Evolutionary conservation across 176 grass and related monocot genomes (phyloP).

Genomic region (Oryza brachyantha): DNA sequence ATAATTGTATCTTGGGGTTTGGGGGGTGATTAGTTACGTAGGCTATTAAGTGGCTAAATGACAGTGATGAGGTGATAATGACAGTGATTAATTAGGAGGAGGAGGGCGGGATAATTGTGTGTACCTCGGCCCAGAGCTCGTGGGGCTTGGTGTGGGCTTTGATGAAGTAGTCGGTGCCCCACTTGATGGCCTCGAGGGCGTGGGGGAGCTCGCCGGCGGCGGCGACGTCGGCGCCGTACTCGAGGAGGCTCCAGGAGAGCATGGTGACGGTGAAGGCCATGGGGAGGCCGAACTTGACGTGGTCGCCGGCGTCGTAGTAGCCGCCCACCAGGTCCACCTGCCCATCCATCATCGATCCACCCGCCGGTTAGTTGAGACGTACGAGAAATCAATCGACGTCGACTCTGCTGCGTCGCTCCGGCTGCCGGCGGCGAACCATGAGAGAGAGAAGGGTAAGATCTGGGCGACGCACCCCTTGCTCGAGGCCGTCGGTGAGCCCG

Average conservation of each 20-base stretch:
- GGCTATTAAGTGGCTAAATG: neutral
- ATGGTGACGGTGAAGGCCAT: slow-evolving; percentile 94
- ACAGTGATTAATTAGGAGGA: neutral
- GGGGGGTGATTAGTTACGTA: neutral
- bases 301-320: slow-evolving; percentile 93
- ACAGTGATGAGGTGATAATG: neutral
- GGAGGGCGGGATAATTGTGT: neutral
- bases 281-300: slow-evolving; percentile 87
- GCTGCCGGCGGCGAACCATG: neutral
- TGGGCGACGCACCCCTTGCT: slow-evolving; percentile 62
- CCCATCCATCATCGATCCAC: neutral
- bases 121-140: slow-evolving; percentile 86
- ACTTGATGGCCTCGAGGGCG: slow-evolving; percentile 70
- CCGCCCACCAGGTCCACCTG: slow-evolving; percentile 88
- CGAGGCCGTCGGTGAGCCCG: slow-evolving; percentile 87
- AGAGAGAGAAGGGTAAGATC: no score
- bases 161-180: slow-evolving; percentile 92
- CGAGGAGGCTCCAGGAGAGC: slow-evolving; percentile 66
- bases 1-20: neutral
- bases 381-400: no score
- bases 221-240: slow-evolving; percentile 66
- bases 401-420: no score
- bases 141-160: slow-evolving; percentile 68
- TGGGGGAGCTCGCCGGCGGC: slow-evolving; percentile 59
- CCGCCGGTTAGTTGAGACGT: no score